These are phyloP conservation scores for Beauveria asiatica DNA, from an alignment of 2,329 filamentous ascomycete genomes.

Conservation along the genomic window DNA sequence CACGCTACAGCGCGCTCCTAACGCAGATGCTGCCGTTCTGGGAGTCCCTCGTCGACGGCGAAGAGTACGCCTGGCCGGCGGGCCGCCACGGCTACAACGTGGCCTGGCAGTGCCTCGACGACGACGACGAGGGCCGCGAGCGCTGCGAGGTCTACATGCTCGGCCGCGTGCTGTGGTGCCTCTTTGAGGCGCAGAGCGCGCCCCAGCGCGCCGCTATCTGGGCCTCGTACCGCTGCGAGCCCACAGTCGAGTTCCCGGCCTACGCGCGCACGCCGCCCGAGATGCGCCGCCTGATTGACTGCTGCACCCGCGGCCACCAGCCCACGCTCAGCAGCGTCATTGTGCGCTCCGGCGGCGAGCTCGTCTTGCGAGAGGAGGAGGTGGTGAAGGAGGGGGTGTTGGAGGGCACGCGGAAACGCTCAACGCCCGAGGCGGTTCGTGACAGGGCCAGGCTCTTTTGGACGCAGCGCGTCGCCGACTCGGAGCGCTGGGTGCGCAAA, in stretches of 20 bases:
- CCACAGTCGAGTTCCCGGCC: slow-evolving; percentile 46
- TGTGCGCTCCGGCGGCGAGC: slow-evolving; percentile 34
- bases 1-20: slow-evolving; percentile 34
- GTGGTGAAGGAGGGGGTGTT: slow-evolving; percentile 20
- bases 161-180: slow-evolving; percentile 52
- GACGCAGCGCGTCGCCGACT: slow-evolving; percentile 36
- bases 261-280: slow-evolving; percentile 38
- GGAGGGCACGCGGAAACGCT: slow-evolving; percentile 2
- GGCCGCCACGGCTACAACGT: slow-evolving; percentile 41
- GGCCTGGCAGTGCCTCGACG: slow-evolving; percentile 45
- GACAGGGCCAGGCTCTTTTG: slow-evolving; percentile 39
- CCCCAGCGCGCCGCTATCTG: slow-evolving; percentile 49
- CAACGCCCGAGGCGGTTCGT: slow-evolving; percentile 27
- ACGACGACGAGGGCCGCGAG: slow-evolving; percentile 38
- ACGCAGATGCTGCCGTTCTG: slow-evolving; percentile 38
- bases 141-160: slow-evolving; percentile 55
- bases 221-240: slow-evolving; percentile 51
- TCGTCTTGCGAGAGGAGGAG: slow-evolving; percentile 33
- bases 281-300: slow-evolving; percentile 40
- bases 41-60: slow-evolving; percentile 29
- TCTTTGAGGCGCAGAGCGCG: slow-evolving; percentile 52
- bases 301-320: slow-evolving; percentile 42
- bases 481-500: slow-evolving; percentile 37
- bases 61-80: slow-evolving; percentile 38
- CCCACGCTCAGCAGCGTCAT: slow-evolving; percentile 36